phyloP scores from a whole-genome alignment of 345 rosid species.

The Salix exigua region DNA sequence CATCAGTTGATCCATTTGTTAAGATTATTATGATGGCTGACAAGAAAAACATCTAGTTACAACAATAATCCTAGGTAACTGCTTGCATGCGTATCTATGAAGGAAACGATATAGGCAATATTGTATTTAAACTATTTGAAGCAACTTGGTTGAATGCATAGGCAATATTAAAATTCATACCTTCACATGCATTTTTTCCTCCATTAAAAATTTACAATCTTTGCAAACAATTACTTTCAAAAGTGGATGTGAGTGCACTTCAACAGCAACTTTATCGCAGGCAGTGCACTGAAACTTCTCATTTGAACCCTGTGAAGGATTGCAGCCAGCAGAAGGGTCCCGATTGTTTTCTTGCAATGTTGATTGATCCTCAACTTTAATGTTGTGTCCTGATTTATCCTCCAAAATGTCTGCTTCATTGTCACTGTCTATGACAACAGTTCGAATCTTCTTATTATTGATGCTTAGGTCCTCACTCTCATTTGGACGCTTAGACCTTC shows the following conservation, averaged over 20 bases:
- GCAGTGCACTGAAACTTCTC: slow-evolving; percentile 68
- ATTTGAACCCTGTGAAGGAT: slow-evolving; percentile 27
- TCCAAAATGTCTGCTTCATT: slow-evolving; percentile 39
- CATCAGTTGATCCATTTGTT: neutral
- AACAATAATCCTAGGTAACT: neutral
- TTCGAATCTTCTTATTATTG: slow-evolving; percentile 44
- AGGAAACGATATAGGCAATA: neutral
- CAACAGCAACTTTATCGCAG: slow-evolving; percentile 55
- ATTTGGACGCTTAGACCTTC: slow-evolving; percentile 38
- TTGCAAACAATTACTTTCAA: slow-evolving; percentile 80
- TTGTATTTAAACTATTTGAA: neutral
- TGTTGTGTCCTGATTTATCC: slow-evolving; percentile 17
- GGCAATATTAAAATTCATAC: slow-evolving; percentile 33
- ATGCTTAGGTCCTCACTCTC: slow-evolving; percentile 35
- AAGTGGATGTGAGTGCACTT: slow-evolving; percentile 78
- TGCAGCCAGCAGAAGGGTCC: slow-evolving; percentile 19
- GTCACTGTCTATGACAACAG: slow-evolving; percentile 36
- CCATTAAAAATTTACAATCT: slow-evolving; percentile 70
- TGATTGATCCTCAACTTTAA: slow-evolving; percentile 31
- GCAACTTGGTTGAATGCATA: neutral
- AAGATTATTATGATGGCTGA: neutral
- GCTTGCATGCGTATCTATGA: neutral
- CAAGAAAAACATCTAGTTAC: neutral
- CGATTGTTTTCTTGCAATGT: slow-evolving; percentile 19
- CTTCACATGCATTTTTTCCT: slow-evolving; percentile 58